These are phyloP conservation scores for Erodium trifolium DNA, from an alignment of 441 rosid genomes.

Conservation along the genomic window DNA sequence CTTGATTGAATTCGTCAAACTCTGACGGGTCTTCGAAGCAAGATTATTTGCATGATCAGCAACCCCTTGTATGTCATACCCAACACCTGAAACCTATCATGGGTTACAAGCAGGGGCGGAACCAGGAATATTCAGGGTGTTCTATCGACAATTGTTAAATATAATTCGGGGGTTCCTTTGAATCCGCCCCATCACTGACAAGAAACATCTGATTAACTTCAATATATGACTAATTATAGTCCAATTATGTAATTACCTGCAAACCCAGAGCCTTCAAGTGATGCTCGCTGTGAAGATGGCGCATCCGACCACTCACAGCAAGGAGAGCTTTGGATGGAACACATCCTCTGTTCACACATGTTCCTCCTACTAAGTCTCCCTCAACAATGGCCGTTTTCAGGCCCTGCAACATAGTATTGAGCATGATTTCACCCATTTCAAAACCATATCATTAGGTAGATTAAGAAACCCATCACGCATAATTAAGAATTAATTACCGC, in stretches of 20 bases:
- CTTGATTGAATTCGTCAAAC: conserved; percentile 86
- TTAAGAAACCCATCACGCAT: not conserved
- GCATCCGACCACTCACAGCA: conserved; percentile 94
- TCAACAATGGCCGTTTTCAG: conserved; percentile 90
- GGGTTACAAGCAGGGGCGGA: too few relatives aligned
- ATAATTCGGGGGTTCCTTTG: too few relatives aligned
- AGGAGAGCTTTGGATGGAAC: conserved; percentile 93
- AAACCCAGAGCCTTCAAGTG: conserved; percentile 90
- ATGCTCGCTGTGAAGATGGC: conserved; percentile 85
- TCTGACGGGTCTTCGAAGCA: conserved; percentile 74
- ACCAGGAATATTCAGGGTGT: too few relatives aligned
- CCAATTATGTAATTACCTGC: conserved; percentile 41
- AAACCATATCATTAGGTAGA: not conserved
- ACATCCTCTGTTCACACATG: conserved; percentile 96
- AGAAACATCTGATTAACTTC: not conserved
- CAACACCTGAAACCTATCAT: conserved; percentile 73
- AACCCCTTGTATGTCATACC: conserved; percentile 84
- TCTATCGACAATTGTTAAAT: too few relatives aligned
- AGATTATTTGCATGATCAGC: conserved; percentile 25
- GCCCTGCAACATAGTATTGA: conserved; percentile 39
- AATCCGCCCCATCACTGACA: not conserved
- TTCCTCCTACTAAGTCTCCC: conserved; percentile 95
- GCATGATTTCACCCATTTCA: too few relatives aligned
- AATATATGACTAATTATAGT: too few relatives aligned
- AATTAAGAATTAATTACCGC: not conserved